Evolutionary conservation across 352 stramenopile species (phyloP).

Genomic region (Halophytophthora batemanensis): DNA sequence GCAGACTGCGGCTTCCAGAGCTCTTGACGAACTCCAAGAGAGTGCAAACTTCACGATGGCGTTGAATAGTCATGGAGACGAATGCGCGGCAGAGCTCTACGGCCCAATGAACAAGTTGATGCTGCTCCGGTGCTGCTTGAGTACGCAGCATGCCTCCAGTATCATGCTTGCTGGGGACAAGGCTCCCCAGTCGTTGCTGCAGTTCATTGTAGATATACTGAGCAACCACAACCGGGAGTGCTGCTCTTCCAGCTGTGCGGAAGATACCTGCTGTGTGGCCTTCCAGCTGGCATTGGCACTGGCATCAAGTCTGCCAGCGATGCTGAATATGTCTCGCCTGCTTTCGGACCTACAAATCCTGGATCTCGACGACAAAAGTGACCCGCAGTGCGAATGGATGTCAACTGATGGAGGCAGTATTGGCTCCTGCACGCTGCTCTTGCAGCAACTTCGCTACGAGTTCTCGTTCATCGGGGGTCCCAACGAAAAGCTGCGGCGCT

Average conservation of each 20-base stretch:
- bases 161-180: slow-evolving; percentile 9
- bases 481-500: slow-evolving; percentile 24
- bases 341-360: slow-evolving; percentile 22
- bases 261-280: slow-evolving; percentile 44
- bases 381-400: slow-evolving; percentile 2
- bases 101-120: slow-evolving; percentile 12
- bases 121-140: slow-evolving; percentile 34
- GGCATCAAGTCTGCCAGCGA: slow-evolving; percentile 31
- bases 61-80: slow-evolving; percentile 37
- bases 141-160: slow-evolving; percentile 22
- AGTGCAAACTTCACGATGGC: slow-evolving; percentile 25
- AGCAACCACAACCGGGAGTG: slow-evolving; percentile 14
- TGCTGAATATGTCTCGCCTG: slow-evolving; percentile 24
- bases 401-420: slow-evolving; percentile 5
- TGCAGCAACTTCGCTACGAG: slow-evolving; percentile 31
- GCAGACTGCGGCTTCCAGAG: slow-evolving; percentile 9
- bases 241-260: slow-evolving; percentile 21
- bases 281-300: slow-evolving; percentile 33
- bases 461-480: slow-evolving; percentile 32
- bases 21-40: slow-evolving; percentile 12
- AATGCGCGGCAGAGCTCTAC: slow-evolving; percentile 20
- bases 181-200: slow-evolving; percentile 9
- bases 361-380: slow-evolving; percentile 10
- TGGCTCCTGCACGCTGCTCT: slow-evolving; percentile 29
- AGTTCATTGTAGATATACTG: slow-evolving; percentile 29